These are phyloP conservation scores for Vinca major DNA, from an alignment of 305 asterid species.

Conservation along the genomic window DNA sequence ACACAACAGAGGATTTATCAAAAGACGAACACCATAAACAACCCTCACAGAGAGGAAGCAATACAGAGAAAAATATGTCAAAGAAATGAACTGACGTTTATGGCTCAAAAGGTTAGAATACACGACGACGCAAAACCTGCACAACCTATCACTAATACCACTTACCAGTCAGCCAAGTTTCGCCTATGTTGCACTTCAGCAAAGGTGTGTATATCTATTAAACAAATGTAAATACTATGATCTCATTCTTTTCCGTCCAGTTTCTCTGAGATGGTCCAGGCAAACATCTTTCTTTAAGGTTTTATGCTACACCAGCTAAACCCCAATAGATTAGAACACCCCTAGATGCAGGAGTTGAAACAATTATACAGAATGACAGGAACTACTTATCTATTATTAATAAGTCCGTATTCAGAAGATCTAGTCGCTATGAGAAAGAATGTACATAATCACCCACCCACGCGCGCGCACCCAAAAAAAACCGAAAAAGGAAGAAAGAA, in stretches of 20 bases:
- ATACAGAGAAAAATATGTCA: no score
- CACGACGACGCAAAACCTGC: not conserved
- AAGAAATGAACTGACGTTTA: no score
- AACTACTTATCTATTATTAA: no score
- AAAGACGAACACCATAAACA: not conserved
- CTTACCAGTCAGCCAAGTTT: not conserved
- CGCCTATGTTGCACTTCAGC: not conserved
- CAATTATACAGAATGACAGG: not conserved
- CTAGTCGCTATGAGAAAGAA: no score
- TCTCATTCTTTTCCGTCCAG: not conserved
- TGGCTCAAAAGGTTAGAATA: not conserved
- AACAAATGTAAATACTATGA: not conserved
- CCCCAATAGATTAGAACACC: not conserved
- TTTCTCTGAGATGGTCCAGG: not conserved
- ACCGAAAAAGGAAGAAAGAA: no score
- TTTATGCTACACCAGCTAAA: not conserved
- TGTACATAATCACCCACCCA: no score
- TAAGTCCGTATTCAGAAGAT: no score
- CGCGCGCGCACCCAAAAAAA: no score
- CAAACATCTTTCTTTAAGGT: not conserved
- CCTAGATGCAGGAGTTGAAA: not conserved
- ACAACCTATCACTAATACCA: not conserved
- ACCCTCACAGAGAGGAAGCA: not conserved
- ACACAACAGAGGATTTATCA: not conserved
- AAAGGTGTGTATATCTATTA: not conserved